Evolutionary conservation across 177 flowering plant species (phyloP).

Genomic region (Tripterygium wilfordii): DNA sequence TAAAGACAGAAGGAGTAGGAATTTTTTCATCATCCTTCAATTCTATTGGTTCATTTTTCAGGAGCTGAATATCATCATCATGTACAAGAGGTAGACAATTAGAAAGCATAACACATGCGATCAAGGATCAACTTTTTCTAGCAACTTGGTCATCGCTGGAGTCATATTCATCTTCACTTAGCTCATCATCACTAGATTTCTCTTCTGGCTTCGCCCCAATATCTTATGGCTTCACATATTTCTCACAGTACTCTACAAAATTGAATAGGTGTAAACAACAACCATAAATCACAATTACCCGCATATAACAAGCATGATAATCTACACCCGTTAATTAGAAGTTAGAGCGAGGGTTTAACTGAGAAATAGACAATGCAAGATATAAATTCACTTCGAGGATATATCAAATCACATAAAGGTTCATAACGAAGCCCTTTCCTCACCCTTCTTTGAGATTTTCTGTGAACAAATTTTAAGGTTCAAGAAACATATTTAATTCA

Average conservation of each 20-base stretch:
- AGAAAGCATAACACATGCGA: neutral
- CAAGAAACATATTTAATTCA: too few species aligned
- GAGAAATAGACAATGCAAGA: too few species aligned
- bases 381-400: too few species aligned
- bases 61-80: constrained; percentile 18
- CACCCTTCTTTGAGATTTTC: too few species aligned
- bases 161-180: constrained; percentile 70
- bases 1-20: constrained; percentile 8
- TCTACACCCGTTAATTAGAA: too few species aligned
- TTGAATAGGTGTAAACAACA: too few species aligned
- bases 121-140: constrained; percentile 72
- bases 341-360: too few species aligned
- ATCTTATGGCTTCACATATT: constrained; percentile 87
- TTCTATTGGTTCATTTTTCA: constrained; percentile 10
- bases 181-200: constrained; percentile 78
- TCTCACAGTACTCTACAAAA: constrained; percentile 85
- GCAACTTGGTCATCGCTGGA: constrained; percentile 74
- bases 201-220: constrained; percentile 53
- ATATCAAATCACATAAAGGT: too few species aligned
- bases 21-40: constrained; percentile 11
- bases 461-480: too few species aligned
- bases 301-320: too few species aligned
- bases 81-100: constrained; percentile 28
- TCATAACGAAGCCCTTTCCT: too few species aligned
- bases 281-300: too few species aligned